These are phyloP conservation scores for Leccinum solheimii DNA, from an alignment of 1,284 basidiomycete species.

Conservation along the genomic window DNA sequence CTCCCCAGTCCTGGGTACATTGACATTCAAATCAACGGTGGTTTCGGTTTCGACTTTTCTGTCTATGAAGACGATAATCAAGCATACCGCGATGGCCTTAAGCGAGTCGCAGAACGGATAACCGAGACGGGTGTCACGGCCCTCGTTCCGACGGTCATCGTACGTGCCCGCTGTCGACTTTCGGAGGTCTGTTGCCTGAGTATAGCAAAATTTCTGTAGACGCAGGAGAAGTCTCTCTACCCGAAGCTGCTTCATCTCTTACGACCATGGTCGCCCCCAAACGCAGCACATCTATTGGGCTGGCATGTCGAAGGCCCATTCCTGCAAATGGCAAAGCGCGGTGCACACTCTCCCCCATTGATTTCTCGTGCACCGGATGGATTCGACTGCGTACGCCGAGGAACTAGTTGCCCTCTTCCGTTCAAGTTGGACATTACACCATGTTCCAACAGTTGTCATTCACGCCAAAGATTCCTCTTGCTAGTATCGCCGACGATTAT, in stretches of 20 bases:
- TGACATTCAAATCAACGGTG: conserved; percentile 86
- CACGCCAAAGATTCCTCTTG: conserved; percentile 79
- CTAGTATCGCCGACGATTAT: conserved; percentile 84
- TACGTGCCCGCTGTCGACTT: conserved; percentile 39
- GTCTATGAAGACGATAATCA: conserved; percentile 72
- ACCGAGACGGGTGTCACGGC: conserved; percentile 88
- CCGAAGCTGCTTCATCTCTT: conserved; percentile 65
- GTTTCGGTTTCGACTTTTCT: conserved; percentile 88
- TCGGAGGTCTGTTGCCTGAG: background rate
- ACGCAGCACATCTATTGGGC: conserved; percentile 72
- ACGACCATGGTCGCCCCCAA: conserved; percentile 59
- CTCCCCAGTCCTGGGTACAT: conserved; percentile 67
- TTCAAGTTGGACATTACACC: conserved; percentile 77
- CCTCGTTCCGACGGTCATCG: conserved; percentile 82
- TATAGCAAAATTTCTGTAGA: conserved; percentile 41
- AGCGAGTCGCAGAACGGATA: conserved; percentile 71
- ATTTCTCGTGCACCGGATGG: conserved; percentile 57
- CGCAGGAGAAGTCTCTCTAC: conserved; percentile 72
- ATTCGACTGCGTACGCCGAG: conserved; percentile 46
- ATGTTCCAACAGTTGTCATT: conserved; percentile 86
- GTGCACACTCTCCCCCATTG: conserved; percentile 74
- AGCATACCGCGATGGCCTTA: conserved; percentile 67
- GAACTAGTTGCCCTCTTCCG: conserved; percentile 68
- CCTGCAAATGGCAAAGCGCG: conserved; percentile 75
- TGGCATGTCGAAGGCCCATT: conserved; percentile 93